A percentile compares a stretch with the other conserved stretches of the same genome.
These are phyloP conservation scores for Pythium biforme DNA, from an alignment of 352 stramenopile species.

Conservation along the genomic window DNA sequence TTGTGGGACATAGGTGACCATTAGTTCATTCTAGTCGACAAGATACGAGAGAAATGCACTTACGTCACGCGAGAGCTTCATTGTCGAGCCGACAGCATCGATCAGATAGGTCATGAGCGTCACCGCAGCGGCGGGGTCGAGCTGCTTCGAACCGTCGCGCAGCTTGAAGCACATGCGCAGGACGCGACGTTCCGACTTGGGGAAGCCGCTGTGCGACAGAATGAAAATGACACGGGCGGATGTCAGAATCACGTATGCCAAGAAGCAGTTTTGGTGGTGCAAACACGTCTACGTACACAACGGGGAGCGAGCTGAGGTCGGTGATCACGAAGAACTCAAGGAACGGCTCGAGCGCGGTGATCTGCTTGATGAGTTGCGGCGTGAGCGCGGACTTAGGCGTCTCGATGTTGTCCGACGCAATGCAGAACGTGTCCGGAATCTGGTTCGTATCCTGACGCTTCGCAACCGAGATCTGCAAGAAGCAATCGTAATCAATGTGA, in stretches of 20 bases:
- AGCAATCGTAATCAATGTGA: neutral
- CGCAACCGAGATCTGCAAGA: constrained; percentile 53
- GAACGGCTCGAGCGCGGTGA: constrained; percentile 66
- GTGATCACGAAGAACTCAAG: constrained; percentile 78
- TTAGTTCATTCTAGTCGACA: neutral
- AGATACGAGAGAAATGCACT: neutral
- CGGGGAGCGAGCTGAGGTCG: constrained; percentile 64
- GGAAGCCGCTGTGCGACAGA: constrained; percentile 48
- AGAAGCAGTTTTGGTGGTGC: neutral
- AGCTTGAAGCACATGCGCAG: constrained; percentile 69
- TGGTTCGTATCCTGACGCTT: constrained; percentile 61
- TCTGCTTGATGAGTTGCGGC: constrained; percentile 46
- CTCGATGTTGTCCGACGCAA: constrained; percentile 63
- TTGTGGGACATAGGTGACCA: too few relatives aligned
- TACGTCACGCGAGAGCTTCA: constrained; percentile 79
- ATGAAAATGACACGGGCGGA: neutral
- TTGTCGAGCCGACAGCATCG: constrained; percentile 62
- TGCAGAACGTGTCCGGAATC: constrained; percentile 61
- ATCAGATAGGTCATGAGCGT: constrained; percentile 51
- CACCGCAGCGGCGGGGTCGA: constrained; percentile 51
- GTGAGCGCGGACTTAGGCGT: constrained; percentile 59
- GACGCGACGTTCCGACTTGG: constrained; percentile 56
- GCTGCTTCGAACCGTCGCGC: constrained; percentile 50
- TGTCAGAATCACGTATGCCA: neutral
- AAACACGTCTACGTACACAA: constrained; percentile 35